Percentiles rank a stretch among this genome's conserved stretches.
These are phyloP conservation scores for Nidularia sp. DNA, from an alignment of 768 basidiomycete species.

Conservation along the genomic window DNA sequence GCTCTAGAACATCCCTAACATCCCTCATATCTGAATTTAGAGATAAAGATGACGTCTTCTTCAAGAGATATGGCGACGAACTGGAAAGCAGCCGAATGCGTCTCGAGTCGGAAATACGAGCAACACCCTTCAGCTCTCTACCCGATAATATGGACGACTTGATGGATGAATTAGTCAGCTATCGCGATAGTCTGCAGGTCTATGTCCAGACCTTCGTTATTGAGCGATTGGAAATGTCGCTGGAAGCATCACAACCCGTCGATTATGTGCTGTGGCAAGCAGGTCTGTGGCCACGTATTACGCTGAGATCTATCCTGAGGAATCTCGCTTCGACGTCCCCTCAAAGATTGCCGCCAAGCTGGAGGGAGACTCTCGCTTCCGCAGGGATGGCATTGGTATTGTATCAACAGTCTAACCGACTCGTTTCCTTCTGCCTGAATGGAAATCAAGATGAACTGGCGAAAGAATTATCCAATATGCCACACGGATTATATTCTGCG, in stretches of 20 bases:
- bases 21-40: background rate
- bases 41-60: background rate
- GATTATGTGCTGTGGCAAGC: slow-evolving; percentile 4
- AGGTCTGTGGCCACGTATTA: slow-evolving; percentile 33
- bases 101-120: background rate
- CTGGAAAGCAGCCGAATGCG: background rate
- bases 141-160: background rate
- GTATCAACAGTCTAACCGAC: slow-evolving; percentile 31
- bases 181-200: background rate
- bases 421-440: slow-evolving; percentile 17
- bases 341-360: slow-evolving; percentile 11
- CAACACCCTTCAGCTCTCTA: background rate
- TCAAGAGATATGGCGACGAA: background rate
- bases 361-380: slow-evolving; percentile 21
- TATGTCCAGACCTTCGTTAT: background rate
- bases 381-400: slow-evolving; percentile 23
- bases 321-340: slow-evolving; percentile 19
- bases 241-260: background rate
- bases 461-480: slow-evolving; percentile 17
- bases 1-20: background rate
- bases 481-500: slow-evolving; percentile 2
- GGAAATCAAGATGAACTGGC: slow-evolving; percentile 20
- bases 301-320: slow-evolving; percentile 21
- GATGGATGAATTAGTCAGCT: background rate
- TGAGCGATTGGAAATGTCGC: background rate